A percentile compares a stretch with the other conserved stretches of the same genome.
phyloP scores from a whole-genome alignment of 441 rosid species.

The Pelargonium cotyledonis region DNA sequence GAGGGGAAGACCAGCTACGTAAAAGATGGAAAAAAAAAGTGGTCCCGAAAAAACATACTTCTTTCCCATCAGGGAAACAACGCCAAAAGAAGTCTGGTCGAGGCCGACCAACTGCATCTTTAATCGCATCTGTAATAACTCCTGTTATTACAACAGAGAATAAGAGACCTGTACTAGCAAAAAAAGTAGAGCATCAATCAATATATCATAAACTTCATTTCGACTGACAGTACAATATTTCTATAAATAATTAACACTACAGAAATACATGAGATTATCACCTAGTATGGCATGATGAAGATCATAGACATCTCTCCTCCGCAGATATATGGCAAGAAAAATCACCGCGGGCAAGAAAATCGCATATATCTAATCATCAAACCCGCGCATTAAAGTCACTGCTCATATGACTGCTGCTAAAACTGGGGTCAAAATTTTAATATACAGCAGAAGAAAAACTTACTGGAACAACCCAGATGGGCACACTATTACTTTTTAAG shows the following conservation, averaged over 20 bases:
- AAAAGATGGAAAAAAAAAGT: not conserved
- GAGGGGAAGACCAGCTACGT: not conserved
- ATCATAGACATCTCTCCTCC: conserved; percentile 77
- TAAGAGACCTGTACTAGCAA: conserved; percentile 50
- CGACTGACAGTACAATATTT: not conserved
- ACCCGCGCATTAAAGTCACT: not conserved
- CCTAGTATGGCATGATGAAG: conserved; percentile 82
- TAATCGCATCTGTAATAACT: conserved; percentile 69
- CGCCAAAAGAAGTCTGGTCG: conserved; percentile 96
- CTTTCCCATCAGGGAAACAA: conserved; percentile 89
- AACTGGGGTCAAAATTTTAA: not conserved
- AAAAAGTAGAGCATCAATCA: conserved; percentile 9
- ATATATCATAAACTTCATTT: not conserved
- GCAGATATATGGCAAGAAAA: conserved; percentile 47
- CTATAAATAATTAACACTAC: not conserved
- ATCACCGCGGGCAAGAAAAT: conserved; percentile 55
- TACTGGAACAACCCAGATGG: conserved; percentile 77
- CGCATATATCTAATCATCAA: conserved; percentile 43
- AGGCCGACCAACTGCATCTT: conserved; percentile 82
- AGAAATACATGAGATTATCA: conserved; percentile 4
- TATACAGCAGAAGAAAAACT: conserved; percentile 21
- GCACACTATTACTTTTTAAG: conserved; percentile 61
- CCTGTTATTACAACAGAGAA: conserved; percentile 64
- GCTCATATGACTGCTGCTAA: conserved; percentile 1
- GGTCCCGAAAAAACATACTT: conserved; percentile 39